phyloP scores from a whole-genome alignment of 2,329 filamentous ascomycete genomes.

The Biscogniauxia sp. region DNA sequence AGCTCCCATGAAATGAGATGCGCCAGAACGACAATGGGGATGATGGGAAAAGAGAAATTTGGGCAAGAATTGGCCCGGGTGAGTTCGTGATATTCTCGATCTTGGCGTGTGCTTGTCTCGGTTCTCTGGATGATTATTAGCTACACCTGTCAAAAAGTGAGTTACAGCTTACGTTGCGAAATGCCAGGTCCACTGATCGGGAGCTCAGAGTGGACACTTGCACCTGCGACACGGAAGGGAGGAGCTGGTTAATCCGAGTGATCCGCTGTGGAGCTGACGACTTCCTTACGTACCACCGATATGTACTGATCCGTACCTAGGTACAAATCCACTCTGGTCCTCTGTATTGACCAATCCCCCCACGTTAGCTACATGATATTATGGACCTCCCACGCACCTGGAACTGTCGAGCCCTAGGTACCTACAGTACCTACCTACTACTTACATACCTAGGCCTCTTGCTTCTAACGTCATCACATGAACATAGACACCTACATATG shows the following conservation, averaged over 20 bases:
- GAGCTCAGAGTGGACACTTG: not conserved
- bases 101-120: constrained; percentile 10
- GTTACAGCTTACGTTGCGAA: constrained; percentile 33
- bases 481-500: too few relatives aligned
- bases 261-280: not conserved
- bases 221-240: constrained; percentile 9
- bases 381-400: not conserved
- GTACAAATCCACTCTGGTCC: not conserved
- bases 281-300: constrained; percentile 2
- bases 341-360: not conserved
- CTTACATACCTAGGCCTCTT: not conserved
- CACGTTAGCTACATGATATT: not conserved
- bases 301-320: not conserved
- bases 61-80: constrained; percentile 9
- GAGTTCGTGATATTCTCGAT: constrained; percentile 12
- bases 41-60: constrained; percentile 13
- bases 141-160: constrained; percentile 28
- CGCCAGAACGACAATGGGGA: constrained; percentile 16
- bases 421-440: too few relatives aligned
- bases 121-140: constrained; percentile 4
- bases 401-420: not conserved
- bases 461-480: not conserved
- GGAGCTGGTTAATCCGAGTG: constrained; percentile 18
- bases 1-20: constrained; percentile 33
- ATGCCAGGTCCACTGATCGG: constrained; percentile 8